A percentile compares a stretch with the other conserved stretches of the same genome.
phyloP scores from a whole-genome alignment of 1,139 yeast species.

The Scheffersomyces titani region DNA sequence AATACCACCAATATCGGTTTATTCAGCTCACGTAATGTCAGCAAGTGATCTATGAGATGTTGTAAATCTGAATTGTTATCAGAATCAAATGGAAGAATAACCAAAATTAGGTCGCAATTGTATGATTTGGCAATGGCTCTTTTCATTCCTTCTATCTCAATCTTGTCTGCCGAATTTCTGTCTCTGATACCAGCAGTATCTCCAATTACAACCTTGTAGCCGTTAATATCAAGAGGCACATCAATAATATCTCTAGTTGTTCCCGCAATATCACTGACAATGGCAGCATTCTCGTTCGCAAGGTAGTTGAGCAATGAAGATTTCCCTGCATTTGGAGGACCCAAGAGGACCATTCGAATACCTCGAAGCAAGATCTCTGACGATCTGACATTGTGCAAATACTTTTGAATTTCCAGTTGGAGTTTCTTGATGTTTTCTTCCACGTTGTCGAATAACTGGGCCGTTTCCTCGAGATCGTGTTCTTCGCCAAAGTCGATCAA shows the following conservation, averaged over 20 bases:
- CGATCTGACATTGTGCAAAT: constrained; percentile 52
- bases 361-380: constrained; percentile 75
- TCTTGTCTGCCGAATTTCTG: constrained; percentile 46
- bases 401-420: constrained; percentile 45
- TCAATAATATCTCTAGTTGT: constrained; percentile 91
- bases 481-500: constrained; percentile 97
- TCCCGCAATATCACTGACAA: constrained; percentile 90
- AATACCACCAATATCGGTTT: constrained; percentile 47
- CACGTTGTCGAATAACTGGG: constrained; percentile 52
- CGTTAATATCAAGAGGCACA: constrained; percentile 76
- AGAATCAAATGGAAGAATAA: constrained; percentile 47
- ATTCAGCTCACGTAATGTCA: constrained; percentile 22
- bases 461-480: constrained; percentile 71
- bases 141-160: constrained; percentile 82
- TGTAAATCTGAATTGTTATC: constrained; percentile 13
- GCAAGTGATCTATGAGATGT: constrained; percentile 37
- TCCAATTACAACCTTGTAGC: constrained; percentile 79
- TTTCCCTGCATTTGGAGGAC: constrained; percentile 97
- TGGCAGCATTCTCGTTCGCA: constrained; percentile 82
- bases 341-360: constrained; percentile 69
- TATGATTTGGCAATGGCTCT: constrained; percentile 65
- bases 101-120: constrained; percentile 61
- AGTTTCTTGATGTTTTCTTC: constrained; percentile 41
- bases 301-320: constrained; percentile 77
- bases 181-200: constrained; percentile 93